phyloP scores from a whole-genome alignment of 1,139 yeast species.

The Candida sp. region DNA sequence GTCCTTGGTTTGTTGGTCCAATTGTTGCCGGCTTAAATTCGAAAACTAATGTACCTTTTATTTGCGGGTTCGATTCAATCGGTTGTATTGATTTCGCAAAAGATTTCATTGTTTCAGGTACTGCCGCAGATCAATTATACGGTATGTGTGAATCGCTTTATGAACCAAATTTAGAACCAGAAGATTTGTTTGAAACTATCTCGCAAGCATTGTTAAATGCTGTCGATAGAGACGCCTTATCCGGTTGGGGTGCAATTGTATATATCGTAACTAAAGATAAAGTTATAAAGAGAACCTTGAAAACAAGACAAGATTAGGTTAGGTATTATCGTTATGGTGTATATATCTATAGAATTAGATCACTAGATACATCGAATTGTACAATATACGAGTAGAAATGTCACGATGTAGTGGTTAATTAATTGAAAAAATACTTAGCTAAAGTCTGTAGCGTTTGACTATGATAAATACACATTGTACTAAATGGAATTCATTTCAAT shows the following conservation, averaged over 20 bases:
- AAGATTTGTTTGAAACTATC: constrained; percentile 93
- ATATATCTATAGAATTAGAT: neutral
- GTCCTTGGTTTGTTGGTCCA: constrained; percentile 97
- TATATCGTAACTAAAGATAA: constrained; percentile 91
- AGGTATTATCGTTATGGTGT: neutral
- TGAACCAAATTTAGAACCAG: constrained; percentile 92
- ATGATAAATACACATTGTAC: no score
- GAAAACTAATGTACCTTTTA: constrained; percentile 77
- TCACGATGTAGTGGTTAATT: neutral
- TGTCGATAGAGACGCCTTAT: constrained; percentile 94
- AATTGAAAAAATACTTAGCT: no score
- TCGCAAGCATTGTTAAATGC: constrained; percentile 94
- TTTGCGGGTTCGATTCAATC: constrained; percentile 94
- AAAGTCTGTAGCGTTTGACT: no score
- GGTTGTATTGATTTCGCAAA: constrained; percentile 96
- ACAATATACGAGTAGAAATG: neutral
- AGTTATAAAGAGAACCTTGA: constrained; percentile 81
- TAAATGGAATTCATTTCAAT: no score
- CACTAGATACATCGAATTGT: neutral
- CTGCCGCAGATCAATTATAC: constrained; percentile 91
- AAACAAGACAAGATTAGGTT: constrained; percentile 93
- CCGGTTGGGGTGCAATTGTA: constrained; percentile 99
- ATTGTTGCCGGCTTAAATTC: constrained; percentile 93
- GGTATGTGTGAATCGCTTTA: constrained; percentile 99
- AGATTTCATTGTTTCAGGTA: constrained; percentile 96